Base-by-base conservation (phyloP, 306 rosid genomes). In the Medicago truncatula region DNA sequence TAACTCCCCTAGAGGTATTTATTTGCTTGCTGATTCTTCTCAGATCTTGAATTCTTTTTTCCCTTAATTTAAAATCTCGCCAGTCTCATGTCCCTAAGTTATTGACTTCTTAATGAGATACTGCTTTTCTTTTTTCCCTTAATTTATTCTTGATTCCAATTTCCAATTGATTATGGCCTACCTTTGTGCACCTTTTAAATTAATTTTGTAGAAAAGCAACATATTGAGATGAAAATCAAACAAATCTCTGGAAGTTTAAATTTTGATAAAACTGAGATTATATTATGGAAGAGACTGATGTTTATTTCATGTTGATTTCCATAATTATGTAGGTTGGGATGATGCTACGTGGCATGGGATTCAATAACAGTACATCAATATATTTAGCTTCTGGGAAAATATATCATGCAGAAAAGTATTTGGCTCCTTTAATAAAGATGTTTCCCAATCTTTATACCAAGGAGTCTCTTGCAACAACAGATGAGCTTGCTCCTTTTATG, bases 341-440 rank as follows among this genome's bases (percentile, higher is more conserved):
- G 93, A 87, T 96, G 91, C 88, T 96, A 39, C 92, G 93, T 10
- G 99, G 96, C 79, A 89, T 96, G 97, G 99, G 98, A 54, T 90
- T 96, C 74, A 85, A 85, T 78, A 92, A 92, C 82, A 83, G 75
- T 74, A 96, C 97, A 5, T 84, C 93, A 70, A 85, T 96, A 76
- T 96, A 86, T 84, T 85, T 96, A 84, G 99, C 98, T 67, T 88
- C 99, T 8, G 99, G 99, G 39, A 88, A 89, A 85, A 86, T 92
- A 81, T 96, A 92, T 82, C 74, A 74, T 57, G 88, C 85, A 34
- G 96, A 90, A 79, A 96, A 86, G 81, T 83, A 90, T 84, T 84
- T 96, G 76, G 84, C 89, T 78, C 97, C 99, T 50, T 82, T 96
- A 50, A 58, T 61, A 9, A 76, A 83, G 85, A 88, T 96, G 98